A percentile compares a stretch with the other conserved stretches of the same genome.
These are phyloP conservation scores for Aspergillus baeticus DNA, from an alignment of 495 filamentous ascomycete genomes.

Conservation along the genomic window DNA sequence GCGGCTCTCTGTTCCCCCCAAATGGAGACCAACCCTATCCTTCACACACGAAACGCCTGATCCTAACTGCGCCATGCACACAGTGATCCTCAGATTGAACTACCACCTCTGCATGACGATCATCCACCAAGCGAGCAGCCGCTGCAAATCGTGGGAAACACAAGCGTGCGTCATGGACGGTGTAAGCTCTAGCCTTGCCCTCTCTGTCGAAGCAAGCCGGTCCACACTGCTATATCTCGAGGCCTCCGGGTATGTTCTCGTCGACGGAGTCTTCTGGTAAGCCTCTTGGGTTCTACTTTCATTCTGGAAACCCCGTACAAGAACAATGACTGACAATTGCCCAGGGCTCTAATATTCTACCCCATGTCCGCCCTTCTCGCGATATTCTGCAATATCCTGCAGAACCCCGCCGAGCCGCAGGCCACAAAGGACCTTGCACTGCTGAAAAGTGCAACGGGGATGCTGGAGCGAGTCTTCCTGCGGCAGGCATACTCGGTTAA, in stretches of 20 bases:
- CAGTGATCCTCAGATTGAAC: conserved; percentile 47
- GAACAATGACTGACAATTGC: neutral
- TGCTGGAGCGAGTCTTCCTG: conserved; percentile 44
- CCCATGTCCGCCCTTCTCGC: conserved; percentile 50
- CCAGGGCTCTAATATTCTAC: conserved; percentile 49
- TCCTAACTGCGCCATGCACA: conserved; percentile 40
- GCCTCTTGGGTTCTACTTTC: neutral
- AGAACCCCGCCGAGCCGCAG: conserved; percentile 44
- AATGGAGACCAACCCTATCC: conserved; percentile 45
- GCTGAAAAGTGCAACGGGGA: conserved; percentile 36
- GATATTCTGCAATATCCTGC: conserved; percentile 51
- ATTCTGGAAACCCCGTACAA: neutral
- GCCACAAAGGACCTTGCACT: conserved; percentile 44
- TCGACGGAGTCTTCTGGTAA: conserved; percentile 49
- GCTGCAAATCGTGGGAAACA: conserved; percentile 41
- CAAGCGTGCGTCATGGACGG: conserved; percentile 42
- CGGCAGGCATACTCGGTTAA: conserved; percentile 35
- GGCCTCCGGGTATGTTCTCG: conserved; percentile 37
- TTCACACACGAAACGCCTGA: conserved; percentile 35
- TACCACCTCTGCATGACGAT: conserved; percentile 52
- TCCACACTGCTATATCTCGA: conserved; percentile 48
- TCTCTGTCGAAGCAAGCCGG: conserved; percentile 53
- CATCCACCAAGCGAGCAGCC: conserved; percentile 51
- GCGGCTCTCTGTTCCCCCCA: conserved; percentile 42
- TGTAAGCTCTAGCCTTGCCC: conserved; percentile 46